phyloP scores from a whole-genome alignment of 495 filamentous ascomycete genomes.

The Viridothelium virens region DNA sequence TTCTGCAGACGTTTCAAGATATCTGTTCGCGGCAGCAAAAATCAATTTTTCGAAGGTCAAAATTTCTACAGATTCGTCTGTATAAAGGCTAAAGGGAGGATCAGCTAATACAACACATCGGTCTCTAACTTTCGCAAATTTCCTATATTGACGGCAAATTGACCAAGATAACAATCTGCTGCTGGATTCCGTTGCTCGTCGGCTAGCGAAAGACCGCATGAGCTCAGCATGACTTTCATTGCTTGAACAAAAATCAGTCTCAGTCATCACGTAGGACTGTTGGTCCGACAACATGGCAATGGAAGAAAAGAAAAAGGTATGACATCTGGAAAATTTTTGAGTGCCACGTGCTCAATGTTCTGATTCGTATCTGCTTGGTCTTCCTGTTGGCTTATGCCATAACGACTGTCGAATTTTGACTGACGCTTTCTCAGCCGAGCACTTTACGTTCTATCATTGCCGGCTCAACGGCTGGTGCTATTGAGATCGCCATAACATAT shows the following conservation, averaged over 20 bases:
- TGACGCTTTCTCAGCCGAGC: conserved; percentile 51
- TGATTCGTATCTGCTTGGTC: background rate
- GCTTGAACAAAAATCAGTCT: background rate
- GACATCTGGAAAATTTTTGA: background rate
- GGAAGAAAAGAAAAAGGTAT: background rate
- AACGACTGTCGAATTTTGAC: background rate
- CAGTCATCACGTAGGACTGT: too few relatives aligned
- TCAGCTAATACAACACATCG: too few relatives aligned
- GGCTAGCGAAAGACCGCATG: too few relatives aligned
- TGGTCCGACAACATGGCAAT: background rate
- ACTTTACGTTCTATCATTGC: conserved; percentile 78
- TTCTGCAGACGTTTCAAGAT: background rate
- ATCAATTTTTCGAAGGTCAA: too few relatives aligned
- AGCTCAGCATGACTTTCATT: background rate
- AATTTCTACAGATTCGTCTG: too few relatives aligned
- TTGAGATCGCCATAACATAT: conserved; percentile 97
- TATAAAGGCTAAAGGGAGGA: too few relatives aligned
- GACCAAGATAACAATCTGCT: too few relatives aligned
- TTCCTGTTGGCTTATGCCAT: background rate
- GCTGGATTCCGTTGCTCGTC: too few relatives aligned
- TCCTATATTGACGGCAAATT: too few relatives aligned
- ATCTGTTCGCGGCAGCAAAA: background rate
- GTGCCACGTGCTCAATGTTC: background rate
- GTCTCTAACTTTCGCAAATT: too few relatives aligned
- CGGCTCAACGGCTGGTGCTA: conserved; percentile 80